A percentile compares a stretch with the other conserved stretches of the same genome.
phyloP scores from a whole-genome alignment of 2,329 filamentous ascomycete species.

The Phialophora chinensis region DNA sequence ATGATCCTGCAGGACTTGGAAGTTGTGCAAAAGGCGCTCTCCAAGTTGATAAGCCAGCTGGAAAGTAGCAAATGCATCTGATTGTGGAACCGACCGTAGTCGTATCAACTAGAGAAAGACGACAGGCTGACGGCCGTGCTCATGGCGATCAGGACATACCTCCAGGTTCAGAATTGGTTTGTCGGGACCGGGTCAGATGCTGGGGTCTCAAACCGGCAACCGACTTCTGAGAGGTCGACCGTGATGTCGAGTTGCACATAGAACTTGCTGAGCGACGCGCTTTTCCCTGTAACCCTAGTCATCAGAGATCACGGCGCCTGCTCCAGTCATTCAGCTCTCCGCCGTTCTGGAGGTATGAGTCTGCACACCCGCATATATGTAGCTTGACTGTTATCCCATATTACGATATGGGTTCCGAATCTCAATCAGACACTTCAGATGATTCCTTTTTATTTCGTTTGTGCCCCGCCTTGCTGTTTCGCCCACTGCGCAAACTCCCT shows the following conservation, averaged over 20 bases:
- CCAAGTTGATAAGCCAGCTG: slow-evolving; percentile 16
- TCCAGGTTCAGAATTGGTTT: neutral
- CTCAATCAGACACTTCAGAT: neutral
- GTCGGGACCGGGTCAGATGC: neutral
- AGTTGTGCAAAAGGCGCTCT: slow-evolving; percentile 25
- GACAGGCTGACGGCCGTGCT: neutral
- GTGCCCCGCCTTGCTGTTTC: slow-evolving; percentile 46
- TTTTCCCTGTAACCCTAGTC: neutral
- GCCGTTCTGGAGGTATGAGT: neutral
- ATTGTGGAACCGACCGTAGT: neutral
- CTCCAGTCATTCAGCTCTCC: neutral
- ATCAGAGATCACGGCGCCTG: neutral
- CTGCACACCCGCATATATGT: neutral
- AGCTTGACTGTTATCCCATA: neutral
- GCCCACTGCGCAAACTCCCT: slow-evolving; percentile 81
- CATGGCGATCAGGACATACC: neutral
- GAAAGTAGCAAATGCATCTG: neutral
- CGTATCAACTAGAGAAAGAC: neutral
- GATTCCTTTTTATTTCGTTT: slow-evolving; percentile 39
- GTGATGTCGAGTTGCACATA: neutral
- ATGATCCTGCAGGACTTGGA: slow-evolving; percentile 33
- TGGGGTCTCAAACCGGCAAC: neutral
- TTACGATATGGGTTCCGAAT: neutral
- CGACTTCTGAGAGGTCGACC: neutral
- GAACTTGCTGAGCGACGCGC: neutral